These are phyloP conservation scores for Bipolaris cookei DNA, from an alignment of 2,329 filamentous ascomycete species.

Conservation along the genomic window DNA sequence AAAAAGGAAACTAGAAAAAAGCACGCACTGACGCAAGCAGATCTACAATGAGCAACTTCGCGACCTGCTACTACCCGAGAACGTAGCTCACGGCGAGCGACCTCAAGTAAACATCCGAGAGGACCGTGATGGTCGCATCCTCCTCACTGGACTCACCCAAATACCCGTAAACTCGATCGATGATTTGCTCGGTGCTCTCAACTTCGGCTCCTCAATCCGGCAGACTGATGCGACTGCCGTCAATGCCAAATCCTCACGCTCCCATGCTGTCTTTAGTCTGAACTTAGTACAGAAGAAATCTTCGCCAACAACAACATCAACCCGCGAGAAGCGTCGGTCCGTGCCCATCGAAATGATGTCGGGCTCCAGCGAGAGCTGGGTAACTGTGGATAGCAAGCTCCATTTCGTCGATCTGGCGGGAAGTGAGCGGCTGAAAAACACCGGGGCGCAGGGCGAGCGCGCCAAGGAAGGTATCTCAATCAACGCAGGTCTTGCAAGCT, in stretches of 20 bases:
- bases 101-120: slow-evolving; percentile 88
- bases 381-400: slow-evolving; percentile 96
- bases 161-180: slow-evolving; percentile 90
- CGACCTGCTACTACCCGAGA: slow-evolving; percentile 83
- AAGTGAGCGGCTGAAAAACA: slow-evolving; percentile 96
- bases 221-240: slow-evolving; percentile 97
- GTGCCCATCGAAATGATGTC: slow-evolving; percentile 82
- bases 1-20: slow-evolving; percentile 1
- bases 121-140: slow-evolving; percentile 91
- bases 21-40: slow-evolving; percentile 52
- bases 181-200: slow-evolving; percentile 85
- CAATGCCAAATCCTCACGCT: slow-evolving; percentile 96
- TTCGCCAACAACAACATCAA: slow-evolving; percentile 57
- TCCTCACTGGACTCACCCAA: slow-evolving; percentile 88
- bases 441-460: slow-evolving; percentile 89
- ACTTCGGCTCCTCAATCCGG: slow-evolving; percentile 90
- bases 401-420: slow-evolving; percentile 98
- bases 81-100: slow-evolving; percentile 72
- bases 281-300: slow-evolving; percentile 87
- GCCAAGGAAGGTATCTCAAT: slow-evolving; percentile 98
- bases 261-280: slow-evolving; percentile 94
- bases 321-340: slow-evolving; percentile 82
- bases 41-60: slow-evolving; percentile 98
- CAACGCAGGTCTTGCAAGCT: slow-evolving; percentile 90
- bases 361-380: slow-evolving; percentile 61